Evolutionary conservation across 768 basidiomycete species (phyloP), one percentile per base, ranked within the genome.

Genomic region (Gymnopilus dilepis): DNA sequence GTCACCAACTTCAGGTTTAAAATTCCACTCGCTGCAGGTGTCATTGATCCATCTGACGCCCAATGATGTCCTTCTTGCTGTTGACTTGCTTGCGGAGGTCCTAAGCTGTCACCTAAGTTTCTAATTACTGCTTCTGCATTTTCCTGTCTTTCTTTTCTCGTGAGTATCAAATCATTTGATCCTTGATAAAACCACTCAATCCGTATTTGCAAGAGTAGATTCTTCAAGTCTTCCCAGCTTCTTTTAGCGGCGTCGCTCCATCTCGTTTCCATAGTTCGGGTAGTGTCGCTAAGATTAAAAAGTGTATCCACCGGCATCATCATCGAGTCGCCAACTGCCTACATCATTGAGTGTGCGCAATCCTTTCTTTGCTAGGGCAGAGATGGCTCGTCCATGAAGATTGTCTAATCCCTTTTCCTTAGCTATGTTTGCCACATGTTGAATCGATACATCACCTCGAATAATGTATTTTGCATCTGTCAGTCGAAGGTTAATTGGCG

Each of bases 1-100:
- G 65, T 70, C 15, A 73, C 62, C 0, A 63, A 62, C 42, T 73
- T 72, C 19, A 38, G 11, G 17, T 71, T 67, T 3, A 67, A 12
- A 1, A 64, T 34, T 3, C 67, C 50, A 3, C 69, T 70, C 4
- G 63, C 21, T 0, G 72, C 59, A 6, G 60, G 72, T 37, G 55
- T 8, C 70, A 73, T 71, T 0, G 73, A 74, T 1, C 72, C 70
- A 45, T 74, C 72, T 0, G 70, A 59, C 6, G 62, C 70, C 69
- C 69, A 74, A 21, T 45, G 21, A 9, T 19, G 0, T 28, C 34
- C 19, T 37, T 15, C 31, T 19, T 30, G 24, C 21, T 9, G 41
- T 53, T 17, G 24, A 33, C 12, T 2, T 52, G 42, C 37, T 21
- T 38, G 38, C 2, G 26, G 21, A 13, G 41, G 45, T 5, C 13